Conservation (phyloP, 306 rosid species). For the Ceratonia siliqua region DNA sequence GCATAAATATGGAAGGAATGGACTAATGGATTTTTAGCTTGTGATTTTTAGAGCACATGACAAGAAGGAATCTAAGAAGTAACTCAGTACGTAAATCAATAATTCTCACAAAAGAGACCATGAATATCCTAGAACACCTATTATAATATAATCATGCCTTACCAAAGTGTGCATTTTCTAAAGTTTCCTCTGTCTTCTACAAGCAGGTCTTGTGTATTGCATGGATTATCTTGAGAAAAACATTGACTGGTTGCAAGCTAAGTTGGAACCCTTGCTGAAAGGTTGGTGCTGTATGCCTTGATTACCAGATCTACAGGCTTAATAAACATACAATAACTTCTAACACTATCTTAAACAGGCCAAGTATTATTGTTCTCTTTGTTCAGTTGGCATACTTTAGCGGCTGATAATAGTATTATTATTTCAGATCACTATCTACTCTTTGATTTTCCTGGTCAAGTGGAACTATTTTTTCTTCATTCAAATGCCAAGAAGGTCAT, state of each 20-base stretch:
- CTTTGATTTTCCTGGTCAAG: conserved; percentile 99
- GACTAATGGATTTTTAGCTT: conserved; percentile 19
- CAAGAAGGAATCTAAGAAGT: not conserved
- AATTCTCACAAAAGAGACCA: not conserved
- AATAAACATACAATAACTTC: not conserved
- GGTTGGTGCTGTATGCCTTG: conserved; percentile 53
- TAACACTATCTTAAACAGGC: conserved; percentile 19
- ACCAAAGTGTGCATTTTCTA: conserved; percentile 22
- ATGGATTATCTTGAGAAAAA: conserved; percentile 96
- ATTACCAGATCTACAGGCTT: conserved; percentile 14
- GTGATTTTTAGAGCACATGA: not conserved
- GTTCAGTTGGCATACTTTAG: conserved; percentile 10
- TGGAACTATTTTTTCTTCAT: conserved; percentile 86
- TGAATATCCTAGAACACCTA: not conserved
- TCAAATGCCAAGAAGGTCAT: conserved; percentile 79
- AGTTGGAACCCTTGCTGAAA: conserved; percentile 80
- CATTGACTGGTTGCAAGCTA: conserved; percentile 84
- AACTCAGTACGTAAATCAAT: not conserved
- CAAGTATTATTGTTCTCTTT: conserved; percentile 16
- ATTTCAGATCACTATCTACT: conserved; percentile 92
- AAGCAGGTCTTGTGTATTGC: conserved; percentile 84
- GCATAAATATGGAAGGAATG: not conserved
- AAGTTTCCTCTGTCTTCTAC: conserved; percentile 32
- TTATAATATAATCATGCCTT: conserved; percentile 1
- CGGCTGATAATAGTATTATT: conserved; percentile 34